Evolutionary conservation across 2,329 filamentous ascomycete species (phyloP), one percentile per base, ranked within the genome.

Genomic region (Talaromyces funiculosus): DNA sequence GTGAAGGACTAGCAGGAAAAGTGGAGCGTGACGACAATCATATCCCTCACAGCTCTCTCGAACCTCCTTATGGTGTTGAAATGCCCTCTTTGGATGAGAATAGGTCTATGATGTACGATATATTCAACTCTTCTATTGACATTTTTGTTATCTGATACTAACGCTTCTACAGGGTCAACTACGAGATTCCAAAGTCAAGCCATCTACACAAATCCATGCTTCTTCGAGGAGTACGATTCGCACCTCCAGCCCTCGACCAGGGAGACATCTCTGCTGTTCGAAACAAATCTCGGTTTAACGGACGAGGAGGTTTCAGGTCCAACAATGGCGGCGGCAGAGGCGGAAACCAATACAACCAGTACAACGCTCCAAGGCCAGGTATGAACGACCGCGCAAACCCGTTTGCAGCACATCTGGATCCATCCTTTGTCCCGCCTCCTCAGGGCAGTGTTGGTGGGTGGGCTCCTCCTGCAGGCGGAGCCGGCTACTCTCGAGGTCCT

Each of bases 161-260:
- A 60, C 26, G 1, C 24, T 33, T 47, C 16, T 42, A 40, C 65
- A 96, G 90, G 70, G 92, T 97, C 10, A 80, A 90, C 69, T 99
- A 95, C 71, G 86, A 91, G 47, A 89, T 97, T 76, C 92, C 93
- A 0, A 80, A 82, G 42, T 85, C 85, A 18, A 81, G 80, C 9
- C 84, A 90, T 67, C 79, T 85, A 4, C 94, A 99, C 77, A 97
- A 97, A 72, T 97, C 92, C 5, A 95, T 96, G 89, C 83, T 99
- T 14, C 82, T 99, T 37, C 87, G 91, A 2, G 94, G 94, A 12
- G 86, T 92, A 40, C 86, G 88, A 67, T 82, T 92, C 60, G 85
- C 89, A 4, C 77, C 82, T 1, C 85, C 90, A 1, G 88, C 86
- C 9, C 83, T 99, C 1, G 89, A 90, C 61, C 82, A 84, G 35